phyloP scores from a whole-genome alignment of 352 stramenopile species.

The Globisporangium iwayamae region DNA sequence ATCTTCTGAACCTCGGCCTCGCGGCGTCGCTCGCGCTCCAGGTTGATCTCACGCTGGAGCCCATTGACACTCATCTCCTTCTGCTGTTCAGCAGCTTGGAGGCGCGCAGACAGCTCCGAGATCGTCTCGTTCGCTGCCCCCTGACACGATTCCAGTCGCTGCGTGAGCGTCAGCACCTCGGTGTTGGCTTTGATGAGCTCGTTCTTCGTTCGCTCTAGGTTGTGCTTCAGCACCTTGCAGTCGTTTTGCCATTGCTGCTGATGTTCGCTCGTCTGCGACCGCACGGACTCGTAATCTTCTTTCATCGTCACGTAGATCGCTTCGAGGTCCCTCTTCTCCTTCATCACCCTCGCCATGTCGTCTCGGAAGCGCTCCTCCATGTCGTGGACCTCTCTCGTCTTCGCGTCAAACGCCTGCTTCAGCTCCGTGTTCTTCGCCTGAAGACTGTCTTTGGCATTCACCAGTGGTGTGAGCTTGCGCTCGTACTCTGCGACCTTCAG shows the following conservation, averaged over 20 bases:
- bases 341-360: slow-evolving; percentile 34
- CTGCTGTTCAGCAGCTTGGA: slow-evolving; percentile 55
- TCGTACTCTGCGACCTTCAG: slow-evolving; percentile 51
- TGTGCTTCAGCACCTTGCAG: slow-evolving; percentile 38
- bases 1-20: slow-evolving; percentile 61
- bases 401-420: slow-evolving; percentile 51
- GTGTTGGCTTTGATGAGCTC: slow-evolving; percentile 42
- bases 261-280: slow-evolving; percentile 31
- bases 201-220: slow-evolving; percentile 50
- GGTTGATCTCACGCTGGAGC: slow-evolving; percentile 49
- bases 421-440: slow-evolving; percentile 51
- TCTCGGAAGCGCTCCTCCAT: slow-evolving; percentile 47
- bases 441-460: slow-evolving; percentile 47
- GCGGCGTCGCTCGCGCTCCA: slow-evolving; percentile 51
- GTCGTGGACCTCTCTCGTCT: slow-evolving; percentile 44
- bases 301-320: slow-evolving; percentile 36
- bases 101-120: slow-evolving; percentile 37
- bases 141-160: slow-evolving; percentile 55
- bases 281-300: slow-evolving; percentile 46
- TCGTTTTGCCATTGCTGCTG: slow-evolving; percentile 50
- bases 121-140: slow-evolving; percentile 62
- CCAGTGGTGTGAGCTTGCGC: slow-evolving; percentile 49
- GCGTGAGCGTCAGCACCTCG: slow-evolving; percentile 39
- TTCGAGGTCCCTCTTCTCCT: slow-evolving; percentile 64
- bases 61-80: slow-evolving; percentile 32